Base-by-base conservation (phyloP, 371 early-diverging fungal genomes). In the Mortierella sp. region DNA sequence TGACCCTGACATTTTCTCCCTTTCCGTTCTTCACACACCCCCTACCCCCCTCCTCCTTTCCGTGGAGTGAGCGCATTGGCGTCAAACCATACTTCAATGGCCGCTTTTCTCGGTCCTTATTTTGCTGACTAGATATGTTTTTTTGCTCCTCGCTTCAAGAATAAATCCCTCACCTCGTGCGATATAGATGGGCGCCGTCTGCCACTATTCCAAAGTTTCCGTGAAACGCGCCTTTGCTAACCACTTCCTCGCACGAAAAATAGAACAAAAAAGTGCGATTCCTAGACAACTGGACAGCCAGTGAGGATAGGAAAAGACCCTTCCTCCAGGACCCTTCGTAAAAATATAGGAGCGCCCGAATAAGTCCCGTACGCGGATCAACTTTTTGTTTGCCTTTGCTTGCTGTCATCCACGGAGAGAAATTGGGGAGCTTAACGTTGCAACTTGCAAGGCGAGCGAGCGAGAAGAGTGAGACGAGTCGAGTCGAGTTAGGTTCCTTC, bases 1-100 rank as follows among this genome's bases (percentile, higher is more conserved):
- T 61, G 61, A 61, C 22, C 61, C 61, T 48, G 48, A 48, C 48
- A 19, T 48, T 47, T 47, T 34, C 29, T n/a, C n/a, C n/a, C n/a
- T 29, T 31, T 61, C 22, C 9, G 2, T 37, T 61, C 61, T 61
- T 22, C 34, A 61, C 39, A 9, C 9, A n/a, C 58, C 19, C 61
- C 29, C 55, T 55, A 24, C 19, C 31, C 8, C 34, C 37, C 31
- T 31, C 22, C 9, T 3, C 61, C 22, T 19, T 29, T 53, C 53
- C 10, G 14, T 29, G 6, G 4, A 6, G 24, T 10, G 10, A 7
- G 26, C 52, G 50, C 61, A 34, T 31, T 61, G 37, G 61, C 22
- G 37, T 61, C 19, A 39, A 34, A 19, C 7, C 19, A 13, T 31
- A 34, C 34, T 61, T 61, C 22, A 61, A 37, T 31, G 2, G 34